Evolutionary conservation across 2,329 filamentous ascomycete genomes (phyloP).

Genomic region (Hawksworthiomyces lignivorus): DNA sequence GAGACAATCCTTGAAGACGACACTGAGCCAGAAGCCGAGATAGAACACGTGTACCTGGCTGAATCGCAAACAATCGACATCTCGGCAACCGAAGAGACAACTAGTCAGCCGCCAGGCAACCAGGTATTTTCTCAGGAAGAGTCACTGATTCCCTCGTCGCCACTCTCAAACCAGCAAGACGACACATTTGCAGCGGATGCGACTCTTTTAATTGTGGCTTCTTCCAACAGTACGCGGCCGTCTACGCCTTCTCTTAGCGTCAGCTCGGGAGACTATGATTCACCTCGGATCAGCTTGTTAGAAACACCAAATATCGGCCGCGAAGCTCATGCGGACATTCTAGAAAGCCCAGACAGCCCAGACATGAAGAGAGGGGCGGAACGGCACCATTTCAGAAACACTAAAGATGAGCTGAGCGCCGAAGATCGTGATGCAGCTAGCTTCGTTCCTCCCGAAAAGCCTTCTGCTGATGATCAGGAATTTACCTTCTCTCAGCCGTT

Average conservation of each 20-base stretch:
- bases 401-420: no score
- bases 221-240: conserved; percentile 3
- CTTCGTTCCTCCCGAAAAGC: no score
- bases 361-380: no score
- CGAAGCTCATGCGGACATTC: not conserved
- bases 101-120: no score
- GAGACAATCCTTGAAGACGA: conserved; percentile 1
- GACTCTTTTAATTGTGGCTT: not conserved
- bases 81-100: no score
- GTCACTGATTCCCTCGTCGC: not conserved
- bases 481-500: no score
- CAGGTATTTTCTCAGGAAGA: not conserved
- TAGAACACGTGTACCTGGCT: no score
- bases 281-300: conserved; percentile 5
- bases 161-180: not conserved
- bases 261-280: conserved; percentile 5
- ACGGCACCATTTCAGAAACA: no score
- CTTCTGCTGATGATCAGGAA: no score
- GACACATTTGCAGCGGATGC: not conserved
- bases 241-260: conserved; percentile 7
- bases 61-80: no score
- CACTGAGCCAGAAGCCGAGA: not conserved
- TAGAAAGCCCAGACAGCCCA: no score
- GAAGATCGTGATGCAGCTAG: no score
- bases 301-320: conserved; percentile 5